phyloP scores from a whole-genome alignment of 805 yeast genomes.

The Candida orba region DNA sequence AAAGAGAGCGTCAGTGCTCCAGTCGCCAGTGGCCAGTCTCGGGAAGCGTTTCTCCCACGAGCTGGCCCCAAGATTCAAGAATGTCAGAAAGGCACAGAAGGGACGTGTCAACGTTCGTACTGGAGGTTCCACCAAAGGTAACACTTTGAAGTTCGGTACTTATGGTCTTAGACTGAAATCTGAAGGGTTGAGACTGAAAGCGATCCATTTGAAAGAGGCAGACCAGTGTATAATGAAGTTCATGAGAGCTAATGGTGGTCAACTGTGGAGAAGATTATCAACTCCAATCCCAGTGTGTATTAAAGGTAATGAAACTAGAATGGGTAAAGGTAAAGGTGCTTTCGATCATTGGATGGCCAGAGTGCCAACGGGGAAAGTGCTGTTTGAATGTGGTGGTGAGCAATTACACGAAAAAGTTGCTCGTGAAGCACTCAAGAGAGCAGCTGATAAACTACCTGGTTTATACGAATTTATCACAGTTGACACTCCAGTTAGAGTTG shows the following conservation, averaged over 20 bases:
- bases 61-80: conserved; percentile 24
- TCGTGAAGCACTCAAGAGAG: conserved; percentile 82
- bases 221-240: conserved; percentile 79
- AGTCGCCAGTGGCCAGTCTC: neutral
- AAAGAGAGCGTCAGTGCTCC: neutral
- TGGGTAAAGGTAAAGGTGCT: conserved; percentile 99
- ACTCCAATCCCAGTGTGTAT: conserved; percentile 88
- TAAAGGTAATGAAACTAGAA: conserved; percentile 97
- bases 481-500: conserved; percentile 62
- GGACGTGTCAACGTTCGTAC: conserved; percentile 92
- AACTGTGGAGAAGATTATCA: conserved; percentile 70
- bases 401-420: conserved; percentile 84
- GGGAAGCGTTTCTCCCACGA: conserved; percentile 25
- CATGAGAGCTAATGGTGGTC: conserved; percentile 71
- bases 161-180: conserved; percentile 83
- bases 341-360: conserved; percentile 97
- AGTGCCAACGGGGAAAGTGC: conserved; percentile 90
- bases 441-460: conserved; percentile 90
- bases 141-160: conserved; percentile 70
- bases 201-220: conserved; percentile 86
- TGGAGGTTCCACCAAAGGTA: conserved; percentile 91
- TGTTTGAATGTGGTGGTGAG: conserved; percentile 75
- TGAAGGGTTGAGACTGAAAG: conserved; percentile 82
- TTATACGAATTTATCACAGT: conserved; percentile 74
- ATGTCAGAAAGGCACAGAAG: conserved; percentile 67